Base-by-base conservation (phyloP, 106 monocot genomes). In the Hemerocallis citrina region DNA sequence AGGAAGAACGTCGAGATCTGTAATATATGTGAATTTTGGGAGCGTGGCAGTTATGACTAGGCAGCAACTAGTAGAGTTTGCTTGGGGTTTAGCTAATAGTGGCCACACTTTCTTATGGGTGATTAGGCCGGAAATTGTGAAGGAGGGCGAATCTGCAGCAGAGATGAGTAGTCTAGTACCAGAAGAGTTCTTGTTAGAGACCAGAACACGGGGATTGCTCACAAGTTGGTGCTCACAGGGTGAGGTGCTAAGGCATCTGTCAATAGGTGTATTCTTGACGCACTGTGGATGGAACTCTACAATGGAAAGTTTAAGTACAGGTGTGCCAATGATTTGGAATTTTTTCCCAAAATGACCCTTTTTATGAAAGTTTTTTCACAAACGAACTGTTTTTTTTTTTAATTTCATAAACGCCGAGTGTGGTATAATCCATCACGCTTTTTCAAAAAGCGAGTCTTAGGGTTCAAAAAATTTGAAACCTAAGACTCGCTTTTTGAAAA, bases 261-360 rank as follows among this genome's bases (percentile, higher is more conserved):
- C 68, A 12, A n/a, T 69, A 0, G 62, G 65, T 10, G 71, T 39
- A 14, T 71, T 77, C 35, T 7, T 81, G 42, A 72, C 68, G 5
- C 81, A 72, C 63, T 61, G 71, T 29, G 81, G 81, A 7, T 81
- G 81, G 77, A 81, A 81, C 68, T 77, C 82, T 47, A 67, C 68
- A 33, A 10, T 82, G 34, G 82, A 82, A 42, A 67, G 67, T 37
- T 3, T 63, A 7, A 3, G 34, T 17, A 13, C 16, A 6, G 62
- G 70, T 7, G 54, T 71, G 35, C 52, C 71, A 54, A 63, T 71
- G 54, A 42, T 63, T 12, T 75, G 75, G 68, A 46, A 68, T 9
- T 63, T 63, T 56, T 75, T 75, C 15, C 34, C 63, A 0, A 57
- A 75, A n/a, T n/a, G n/a, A n/a, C n/a, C n/a, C n/a, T n/a, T n/a